phyloP scores from a whole-genome alignment of 2,329 filamentous ascomycete species.

The Scleromitrula shiraiana region DNA sequence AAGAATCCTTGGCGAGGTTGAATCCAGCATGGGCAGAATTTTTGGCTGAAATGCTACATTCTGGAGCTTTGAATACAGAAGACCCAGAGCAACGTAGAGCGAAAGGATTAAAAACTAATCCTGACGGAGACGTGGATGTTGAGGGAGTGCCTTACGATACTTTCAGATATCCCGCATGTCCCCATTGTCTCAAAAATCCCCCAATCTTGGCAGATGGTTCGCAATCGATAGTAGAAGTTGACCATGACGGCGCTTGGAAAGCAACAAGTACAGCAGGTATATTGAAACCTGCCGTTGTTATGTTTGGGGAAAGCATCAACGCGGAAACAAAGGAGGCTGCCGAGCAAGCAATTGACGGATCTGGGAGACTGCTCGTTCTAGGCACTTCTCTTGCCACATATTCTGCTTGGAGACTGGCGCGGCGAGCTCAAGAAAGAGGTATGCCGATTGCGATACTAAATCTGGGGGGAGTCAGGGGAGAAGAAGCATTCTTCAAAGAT shows the following conservation, averaged over 20 bases:
- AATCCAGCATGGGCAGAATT: constrained; percentile 85
- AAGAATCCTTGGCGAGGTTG: constrained; percentile 63
- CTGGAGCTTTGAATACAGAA: constrained; percentile 70
- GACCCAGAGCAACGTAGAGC: constrained; percentile 60
- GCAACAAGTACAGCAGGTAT: constrained; percentile 62
- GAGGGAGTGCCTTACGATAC: constrained; percentile 80
- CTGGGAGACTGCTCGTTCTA: constrained; percentile 67
- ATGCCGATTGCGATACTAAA: constrained; percentile 88
- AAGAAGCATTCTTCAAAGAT: constrained; percentile 61
- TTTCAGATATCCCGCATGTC: constrained; percentile 87
- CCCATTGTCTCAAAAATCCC: constrained; percentile 62
- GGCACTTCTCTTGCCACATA: constrained; percentile 92
- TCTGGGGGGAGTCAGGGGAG: constrained; percentile 73
- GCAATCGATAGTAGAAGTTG: constrained; percentile 55
- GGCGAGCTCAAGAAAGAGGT: constrained; percentile 69
- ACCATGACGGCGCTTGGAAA: constrained; percentile 73
- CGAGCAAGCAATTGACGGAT: constrained; percentile 70
- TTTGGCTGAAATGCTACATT: constrained; percentile 60
- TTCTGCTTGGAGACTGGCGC: constrained; percentile 85
- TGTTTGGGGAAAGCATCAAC: constrained; percentile 90
- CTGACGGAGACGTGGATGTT: constrained; percentile 89
- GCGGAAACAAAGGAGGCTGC: constrained; percentile 62
- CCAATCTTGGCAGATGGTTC: constrained; percentile 47
- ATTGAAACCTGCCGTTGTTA: constrained; percentile 85
- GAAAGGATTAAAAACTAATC: constrained; percentile 73